Evolutionary conservation across 2,329 filamentous ascomycete species (phyloP).

Genomic region (Clarireedia sp.): DNA sequence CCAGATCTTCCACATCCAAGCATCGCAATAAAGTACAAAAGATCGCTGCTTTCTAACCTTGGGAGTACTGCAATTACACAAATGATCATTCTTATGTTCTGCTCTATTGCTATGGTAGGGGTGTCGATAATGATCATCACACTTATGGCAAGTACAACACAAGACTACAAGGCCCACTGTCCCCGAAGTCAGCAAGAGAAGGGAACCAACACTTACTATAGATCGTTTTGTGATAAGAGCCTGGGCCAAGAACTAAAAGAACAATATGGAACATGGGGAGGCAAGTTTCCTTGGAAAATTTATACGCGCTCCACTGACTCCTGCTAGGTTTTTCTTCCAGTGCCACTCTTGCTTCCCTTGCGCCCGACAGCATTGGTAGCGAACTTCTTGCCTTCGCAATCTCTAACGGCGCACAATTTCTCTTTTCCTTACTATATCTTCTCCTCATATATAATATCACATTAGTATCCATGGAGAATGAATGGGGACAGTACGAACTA

Average conservation of each 20-base stretch:
- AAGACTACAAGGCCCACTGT: not conserved
- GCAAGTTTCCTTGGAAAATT: not conserved
- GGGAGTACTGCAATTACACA: conserved; percentile 16
- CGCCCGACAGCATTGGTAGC: conserved; percentile 11
- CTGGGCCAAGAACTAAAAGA: conserved; percentile 1
- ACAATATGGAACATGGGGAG: conserved; percentile 15
- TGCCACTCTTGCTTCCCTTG: conserved; percentile 10
- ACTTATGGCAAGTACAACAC: not conserved
- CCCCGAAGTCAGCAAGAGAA: too few species aligned
- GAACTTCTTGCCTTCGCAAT: conserved; percentile 18
- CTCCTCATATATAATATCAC: conserved; percentile 19
- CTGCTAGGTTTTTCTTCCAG: conserved; percentile 13
- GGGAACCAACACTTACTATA: too few species aligned
- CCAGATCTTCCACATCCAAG: conserved; percentile 18
- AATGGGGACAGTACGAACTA: conserved; percentile 17
- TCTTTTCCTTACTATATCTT: conserved; percentile 17
- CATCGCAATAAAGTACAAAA: conserved; percentile 21
- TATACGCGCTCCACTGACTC: not conserved
- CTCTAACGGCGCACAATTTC: conserved; percentile 19
- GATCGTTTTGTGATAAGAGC: too few species aligned
- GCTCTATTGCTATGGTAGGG: conserved; percentile 12
- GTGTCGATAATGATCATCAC: conserved; percentile 13
- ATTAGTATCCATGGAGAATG: conserved; percentile 20
- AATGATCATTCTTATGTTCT: conserved; percentile 18
- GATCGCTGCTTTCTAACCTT: conserved; percentile 17